Evolutionary conservation across 441 rosid species (phyloP), one percentile per base, ranked within the genome.

Genomic region (Arabidopsis lyrata): DNA sequence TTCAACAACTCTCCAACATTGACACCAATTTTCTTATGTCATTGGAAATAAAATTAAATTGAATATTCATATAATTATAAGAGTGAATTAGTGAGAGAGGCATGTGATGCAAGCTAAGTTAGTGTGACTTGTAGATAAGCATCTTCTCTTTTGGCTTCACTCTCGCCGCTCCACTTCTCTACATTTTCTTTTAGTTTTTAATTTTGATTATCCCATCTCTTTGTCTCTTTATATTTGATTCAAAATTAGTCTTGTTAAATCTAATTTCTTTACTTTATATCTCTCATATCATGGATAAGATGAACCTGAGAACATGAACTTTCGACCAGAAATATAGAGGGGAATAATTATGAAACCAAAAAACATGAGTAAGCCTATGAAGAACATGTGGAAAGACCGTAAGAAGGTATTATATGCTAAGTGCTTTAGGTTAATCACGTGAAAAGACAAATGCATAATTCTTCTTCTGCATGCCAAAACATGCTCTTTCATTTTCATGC

Each of bases 61-160:
- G 64, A 53, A 42, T 24, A 60, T 66, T 65, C 62, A 66, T 60
- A 59, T 66, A 72, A 60, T 47, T 44, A 42, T 16, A 41, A 65
- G 57, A 58, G 31, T 53, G 36, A 77, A 67, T 74, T 68, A 73
- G 70, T 63, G 71, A 77, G 57, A 16, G 52, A 64, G 42, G 77
- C 86, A 77, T 74, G 86, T 77, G 80, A 86, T 69, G 78, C 71
- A 77, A 79, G 78, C 75, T 70, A 59, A 50, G 72, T 71, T 60
- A 58, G 73, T 72, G 77, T 72, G 74, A 72, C 77, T 72, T 77
- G 70, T 77, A 68, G 78, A 81, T 78, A 73, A 77, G 77, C 82
- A 73, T 79, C 78, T 75, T 76, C 72, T 44, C 71, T 70, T 53
- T 29, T 67, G 81, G 58, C 77, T 60, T 63, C 39, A 72, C 65